These are phyloP conservation scores for Fusarium xylarioides DNA, from an alignment of 2,329 filamentous ascomycete species.

Conservation along the genomic window DNA sequence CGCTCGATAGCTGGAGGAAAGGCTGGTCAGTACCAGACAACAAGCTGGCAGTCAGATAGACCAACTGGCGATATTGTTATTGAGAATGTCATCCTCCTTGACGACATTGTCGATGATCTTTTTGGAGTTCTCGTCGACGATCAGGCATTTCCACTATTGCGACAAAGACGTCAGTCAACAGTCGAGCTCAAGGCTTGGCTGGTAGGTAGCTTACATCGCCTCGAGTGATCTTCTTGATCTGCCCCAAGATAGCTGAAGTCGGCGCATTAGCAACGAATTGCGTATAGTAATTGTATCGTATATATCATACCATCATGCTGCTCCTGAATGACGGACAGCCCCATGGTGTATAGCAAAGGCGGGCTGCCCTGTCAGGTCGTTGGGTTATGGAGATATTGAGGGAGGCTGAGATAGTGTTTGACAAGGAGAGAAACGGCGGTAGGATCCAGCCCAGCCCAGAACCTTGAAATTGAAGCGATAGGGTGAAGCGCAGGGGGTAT, in stretches of 20 bases:
- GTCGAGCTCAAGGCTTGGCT: background rate
- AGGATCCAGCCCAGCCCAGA: background rate
- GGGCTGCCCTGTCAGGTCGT: conserved; percentile 41
- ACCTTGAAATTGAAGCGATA: background rate
- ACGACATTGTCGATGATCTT: conserved; percentile 90
- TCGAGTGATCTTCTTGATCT: conserved; percentile 79
- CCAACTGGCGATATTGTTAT: conserved; percentile 94
- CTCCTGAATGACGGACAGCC: conserved; percentile 82
- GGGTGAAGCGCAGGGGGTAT: conserved; percentile 21
- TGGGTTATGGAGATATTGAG: conserved; percentile 21
- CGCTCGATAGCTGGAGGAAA: conserved; percentile 80
- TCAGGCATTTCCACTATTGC: conserved; percentile 91
- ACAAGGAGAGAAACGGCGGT: conserved; percentile 1
- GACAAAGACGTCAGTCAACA: conserved; percentile 26
- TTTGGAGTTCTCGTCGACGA: conserved; percentile 84
- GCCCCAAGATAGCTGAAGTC: conserved; percentile 48
- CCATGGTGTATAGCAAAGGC: conserved; percentile 68
- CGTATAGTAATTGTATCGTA: background rate
- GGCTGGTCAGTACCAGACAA: conserved; percentile 23
- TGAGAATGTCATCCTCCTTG: conserved; percentile 96
- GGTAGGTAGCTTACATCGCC: conserved; percentile 72
- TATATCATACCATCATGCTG: conserved; percentile 66
- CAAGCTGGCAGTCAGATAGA: conserved; percentile 22
- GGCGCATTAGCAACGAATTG: conserved; percentile 30
- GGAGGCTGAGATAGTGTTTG: background rate